Base-by-base conservation (phyloP, 2,329 filamentous ascomycete species). In the Phaeomoniella chlamydospora region DNA sequence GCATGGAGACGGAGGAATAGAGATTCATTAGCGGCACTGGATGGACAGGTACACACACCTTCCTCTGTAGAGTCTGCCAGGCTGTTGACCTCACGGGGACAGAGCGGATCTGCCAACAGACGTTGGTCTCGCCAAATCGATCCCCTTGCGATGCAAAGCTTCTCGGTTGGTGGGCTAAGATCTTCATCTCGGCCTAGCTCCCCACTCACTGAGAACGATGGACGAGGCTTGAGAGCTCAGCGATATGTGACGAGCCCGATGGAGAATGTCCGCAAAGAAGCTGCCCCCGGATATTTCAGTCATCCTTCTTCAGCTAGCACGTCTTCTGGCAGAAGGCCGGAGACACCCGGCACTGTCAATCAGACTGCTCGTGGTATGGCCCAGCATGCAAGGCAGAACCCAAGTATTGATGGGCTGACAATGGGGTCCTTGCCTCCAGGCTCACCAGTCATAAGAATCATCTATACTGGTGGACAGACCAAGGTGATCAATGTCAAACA, bases 401-500 rank as follows among this genome's bases (percentile, higher is more conserved):
- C 81, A 37, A 93, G 84, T 57, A 70, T 88, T 51, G 87, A 94
- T 57, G 80, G 79, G 42, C 79, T 84, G 46, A 77, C 88, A 43
- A 90, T 88, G 71, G 83, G 84, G 45, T 80, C 80, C 40, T 64
- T 94, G 50, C 87, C 87, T 39, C 72, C 78, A 44, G 83, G 86
- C 57, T 85, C 92, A 55, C 81, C 87, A 40, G 75, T 94, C 41
- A 93, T 96, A 44, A 75, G 87, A 43, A 85, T 94, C 46, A 94
- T 96, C 51, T 94, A 83, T 45, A 90, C 86, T 34, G 84, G 78
- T 42, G 90, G 87, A 35, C 77, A 86, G 42, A 93, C 86, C 33
- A 94, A 93, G 52, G 87, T 94, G 15, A 77, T 98, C 51, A 90
- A 90, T 56, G 86, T 96, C 45, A 80, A 85, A 44, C 82, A 83